Evolutionary conservation across 2,329 filamentous ascomycete species (phyloP).

Genomic region (Beauveria sp.): DNA sequence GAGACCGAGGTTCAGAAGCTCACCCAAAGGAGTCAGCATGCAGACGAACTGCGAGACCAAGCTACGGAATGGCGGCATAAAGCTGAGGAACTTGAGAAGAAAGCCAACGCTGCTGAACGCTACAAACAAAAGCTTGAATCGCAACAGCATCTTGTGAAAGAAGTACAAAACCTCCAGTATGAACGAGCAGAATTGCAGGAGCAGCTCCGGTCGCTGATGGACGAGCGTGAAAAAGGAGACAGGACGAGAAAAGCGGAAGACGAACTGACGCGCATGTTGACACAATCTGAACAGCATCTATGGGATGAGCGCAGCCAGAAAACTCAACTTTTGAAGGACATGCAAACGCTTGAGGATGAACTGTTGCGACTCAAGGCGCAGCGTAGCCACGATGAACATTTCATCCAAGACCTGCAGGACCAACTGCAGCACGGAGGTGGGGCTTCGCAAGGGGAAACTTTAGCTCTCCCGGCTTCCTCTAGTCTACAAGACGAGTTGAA

Average conservation of each 20-base stretch:
- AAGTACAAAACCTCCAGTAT: slow-evolving; percentile 47
- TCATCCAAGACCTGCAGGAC: slow-evolving; percentile 53
- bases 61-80: slow-evolving; percentile 52
- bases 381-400: slow-evolving; percentile 42
- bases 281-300: slow-evolving; percentile 33
- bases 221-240: slow-evolving; percentile 26
- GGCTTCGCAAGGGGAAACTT: slow-evolving; percentile 16
- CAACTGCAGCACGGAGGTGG: slow-evolving; percentile 37
- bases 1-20: slow-evolving; percentile 46
- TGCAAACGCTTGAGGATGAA: slow-evolving; percentile 38
- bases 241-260: slow-evolving; percentile 31
- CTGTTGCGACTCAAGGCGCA: slow-evolving; percentile 40
- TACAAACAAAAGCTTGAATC: slow-evolving; percentile 56
- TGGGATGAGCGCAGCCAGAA: slow-evolving; percentile 39
- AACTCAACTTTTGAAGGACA: slow-evolving; percentile 38
- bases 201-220: slow-evolving; percentile 32
- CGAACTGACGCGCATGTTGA: slow-evolving; percentile 34
- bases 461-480: slow-evolving; percentile 20
- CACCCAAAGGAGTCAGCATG: slow-evolving; percentile 37
- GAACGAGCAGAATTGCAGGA: slow-evolving; percentile 47
- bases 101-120: slow-evolving; percentile 55
- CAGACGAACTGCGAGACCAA: slow-evolving; percentile 49
- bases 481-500: slow-evolving; percentile 56
- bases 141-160: slow-evolving; percentile 46
- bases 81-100: slow-evolving; percentile 51